These are phyloP conservation scores for Allium fistulosum DNA, from an alignment of 106 monocot genomes.

Conservation along the genomic window DNA sequence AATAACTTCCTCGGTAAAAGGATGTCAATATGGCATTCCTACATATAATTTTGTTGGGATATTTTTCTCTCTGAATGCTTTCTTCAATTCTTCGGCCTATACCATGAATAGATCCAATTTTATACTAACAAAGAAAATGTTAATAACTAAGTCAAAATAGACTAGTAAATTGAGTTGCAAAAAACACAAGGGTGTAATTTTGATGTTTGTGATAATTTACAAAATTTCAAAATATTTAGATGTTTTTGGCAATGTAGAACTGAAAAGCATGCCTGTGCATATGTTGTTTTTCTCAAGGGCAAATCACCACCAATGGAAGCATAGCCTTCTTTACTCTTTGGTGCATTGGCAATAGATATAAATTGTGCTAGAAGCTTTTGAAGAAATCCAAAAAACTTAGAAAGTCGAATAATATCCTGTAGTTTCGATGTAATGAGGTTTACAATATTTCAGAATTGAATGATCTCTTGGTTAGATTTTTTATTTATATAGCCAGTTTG, in stretches of 20 bases:
- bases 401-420: conserved; percentile 92
- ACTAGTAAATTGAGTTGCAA: too few relatives aligned
- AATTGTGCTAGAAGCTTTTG: conserved; percentile 89
- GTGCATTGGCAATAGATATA: conserved; percentile 78
- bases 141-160: too few relatives aligned
- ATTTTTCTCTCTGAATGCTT: conserved; percentile 63
- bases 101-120: not conserved
- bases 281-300: conserved; percentile 80
- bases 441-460: too few relatives aligned
- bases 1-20: conserved; percentile 99
- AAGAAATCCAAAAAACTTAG: conserved; percentile 78
- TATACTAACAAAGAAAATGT: too few relatives aligned
- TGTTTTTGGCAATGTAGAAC: not conserved
- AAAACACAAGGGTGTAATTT: too few relatives aligned
- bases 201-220: too few relatives aligned
- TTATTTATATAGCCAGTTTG: too few relatives aligned
- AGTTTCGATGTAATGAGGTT: conserved; percentile 1
- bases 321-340: conserved; percentile 98
- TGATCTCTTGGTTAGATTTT: too few relatives aligned
- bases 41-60: conserved; percentile 89
- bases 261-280: conserved; percentile 44
- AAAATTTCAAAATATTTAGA: not conserved
- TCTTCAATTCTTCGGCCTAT: conserved; percentile 75
- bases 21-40: conserved; percentile 99
- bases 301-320: conserved; percentile 97